Evolutionary conservation across 2,329 filamentous ascomycete species (phyloP), one percentile per base, ranked within the genome.

Genomic region (Septoria linicola): DNA sequence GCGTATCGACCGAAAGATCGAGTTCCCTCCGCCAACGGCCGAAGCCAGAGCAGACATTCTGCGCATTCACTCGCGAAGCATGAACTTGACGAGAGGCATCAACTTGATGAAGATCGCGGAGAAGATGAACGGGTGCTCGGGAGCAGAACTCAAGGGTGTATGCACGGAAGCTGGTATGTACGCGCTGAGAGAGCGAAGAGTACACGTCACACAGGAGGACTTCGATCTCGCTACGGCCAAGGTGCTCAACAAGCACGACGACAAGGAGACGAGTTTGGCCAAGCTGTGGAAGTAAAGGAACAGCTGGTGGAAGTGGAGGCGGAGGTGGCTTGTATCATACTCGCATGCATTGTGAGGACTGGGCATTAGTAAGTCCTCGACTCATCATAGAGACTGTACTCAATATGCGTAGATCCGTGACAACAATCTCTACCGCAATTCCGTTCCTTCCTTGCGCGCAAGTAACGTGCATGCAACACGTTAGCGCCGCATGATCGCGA

Each of bases 161-260:
- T 99, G 93, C 72, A 99, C 93, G 39, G 93, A 99, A 73, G 90
- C 93, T 2, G 93, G 93, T 65, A 99, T 99, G 93, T 99, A 93
- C 69, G 93, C 93, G 11, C 79, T 99, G 59, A 85, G 93, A 63
- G 93, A 99, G 76, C 81, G 93, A 68, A 85, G 93, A 74, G 92
- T 99, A 53, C 93, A 99, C 71, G 93, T 99, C 61, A 99, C 93
- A 31, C 93, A 99, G 72, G 93, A 99, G 74, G 93, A 99, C 74
- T 99, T 99, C 71, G 93, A 99, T 72, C 80, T 99, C 57, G 93
- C 93, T 27, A 99, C 93, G 5, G 93, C 93, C 70, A 99, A 99
- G 87, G 92, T 99, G 55, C 81, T 99, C 70, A 97, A 99, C 83
- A 97, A 96, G 81, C 93, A 97, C 71, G 93, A 97, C 68, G 93